These are phyloP conservation scores for Byssothecium circinans DNA, from an alignment of 2,329 filamentous ascomycete genomes.

Conservation along the genomic window DNA sequence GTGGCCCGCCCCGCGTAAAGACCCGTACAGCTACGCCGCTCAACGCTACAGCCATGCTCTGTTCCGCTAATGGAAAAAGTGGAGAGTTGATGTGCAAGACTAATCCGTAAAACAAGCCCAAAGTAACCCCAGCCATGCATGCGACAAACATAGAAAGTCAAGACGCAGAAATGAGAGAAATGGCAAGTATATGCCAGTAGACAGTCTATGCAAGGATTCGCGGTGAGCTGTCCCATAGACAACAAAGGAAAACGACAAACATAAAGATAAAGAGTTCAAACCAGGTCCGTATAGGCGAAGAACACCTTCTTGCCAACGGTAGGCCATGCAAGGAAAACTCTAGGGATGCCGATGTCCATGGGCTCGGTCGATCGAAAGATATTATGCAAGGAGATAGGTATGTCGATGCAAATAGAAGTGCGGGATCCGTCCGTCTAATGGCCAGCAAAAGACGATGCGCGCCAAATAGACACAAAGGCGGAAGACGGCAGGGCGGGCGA, in stretches of 20 bases:
- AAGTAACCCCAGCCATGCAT: conserved; percentile 8
- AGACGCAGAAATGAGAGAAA: conserved; percentile 6
- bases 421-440: conserved; percentile 30
- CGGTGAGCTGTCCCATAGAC: conserved; percentile 4
- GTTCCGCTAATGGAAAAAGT: conserved; percentile 4
- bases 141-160: conserved; percentile 5
- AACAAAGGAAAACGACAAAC: conserved; percentile 2
- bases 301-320: conserved; percentile 5
- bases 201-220: conserved; percentile 4
- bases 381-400: conserved; percentile 37
- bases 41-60: conserved; percentile 4
- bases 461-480: conserved; percentile 9
- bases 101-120: conserved; percentile 2
- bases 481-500: conserved; percentile 7
- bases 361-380: conserved; percentile 18
- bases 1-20: neutral
- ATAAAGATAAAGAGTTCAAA: conserved; percentile 7
- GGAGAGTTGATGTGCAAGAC: conserved; percentile 16
- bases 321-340: conserved; percentile 15
- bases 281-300: conserved; percentile 2
- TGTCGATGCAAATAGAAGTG: conserved; percentile 25
- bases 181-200: conserved; percentile 2
- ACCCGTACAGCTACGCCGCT: conserved; percentile 10
- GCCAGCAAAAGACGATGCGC: conserved; percentile 38
- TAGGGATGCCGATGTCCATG: conserved; percentile 22